Conservation (phyloP, 1,284 basidiomycete species). For the Heliocybe sulcata region DNA sequence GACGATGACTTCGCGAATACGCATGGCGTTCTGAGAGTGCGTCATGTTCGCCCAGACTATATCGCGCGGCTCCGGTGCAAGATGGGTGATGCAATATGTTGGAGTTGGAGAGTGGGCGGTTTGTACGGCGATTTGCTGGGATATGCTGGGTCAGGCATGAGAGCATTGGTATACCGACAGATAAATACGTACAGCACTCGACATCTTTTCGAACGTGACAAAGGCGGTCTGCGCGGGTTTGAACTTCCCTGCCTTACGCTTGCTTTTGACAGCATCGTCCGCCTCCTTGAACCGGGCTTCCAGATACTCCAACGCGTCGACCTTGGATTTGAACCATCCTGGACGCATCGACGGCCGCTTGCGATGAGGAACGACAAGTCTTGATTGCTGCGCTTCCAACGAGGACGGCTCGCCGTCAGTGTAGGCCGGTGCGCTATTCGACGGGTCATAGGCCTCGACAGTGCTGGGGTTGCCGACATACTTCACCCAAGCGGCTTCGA, state of each 20-base stretch:
- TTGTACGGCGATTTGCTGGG: constrained; percentile 86
- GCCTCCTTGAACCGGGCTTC: constrained; percentile 71
- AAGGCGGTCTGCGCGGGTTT: constrained; percentile 82
- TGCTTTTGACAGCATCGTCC: constrained; percentile 73
- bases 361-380: constrained; percentile 69
- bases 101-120: constrained; percentile 73
- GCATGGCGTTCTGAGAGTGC: constrained; percentile 47
- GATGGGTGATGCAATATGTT: constrained; percentile 57
- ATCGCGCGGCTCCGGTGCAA: constrained; percentile 92
- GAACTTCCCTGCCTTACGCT: constrained; percentile 62
- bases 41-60: constrained; percentile 92
- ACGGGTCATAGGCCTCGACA: constrained; percentile 67
- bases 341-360: constrained; percentile 64
- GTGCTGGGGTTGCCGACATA: constrained; percentile 92
- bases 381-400: constrained; percentile 39
- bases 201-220: constrained; percentile 96
- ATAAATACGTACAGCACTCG: constrained; percentile 65
- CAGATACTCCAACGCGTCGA: constrained; percentile 83
- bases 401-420: constrained; percentile 44
- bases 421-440: constrained; percentile 37
- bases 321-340: constrained; percentile 60
- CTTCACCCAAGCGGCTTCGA: constrained; percentile 83
- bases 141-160: not conserved
- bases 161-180: not conserved
- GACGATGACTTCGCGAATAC: constrained; percentile 65